A percentile compares a stretch with the other conserved stretches of the same genome.
phyloP scores from a whole-genome alignment of 225 moss, liverwort and hornwort genomes.

The Lunularia cruciata region DNA sequence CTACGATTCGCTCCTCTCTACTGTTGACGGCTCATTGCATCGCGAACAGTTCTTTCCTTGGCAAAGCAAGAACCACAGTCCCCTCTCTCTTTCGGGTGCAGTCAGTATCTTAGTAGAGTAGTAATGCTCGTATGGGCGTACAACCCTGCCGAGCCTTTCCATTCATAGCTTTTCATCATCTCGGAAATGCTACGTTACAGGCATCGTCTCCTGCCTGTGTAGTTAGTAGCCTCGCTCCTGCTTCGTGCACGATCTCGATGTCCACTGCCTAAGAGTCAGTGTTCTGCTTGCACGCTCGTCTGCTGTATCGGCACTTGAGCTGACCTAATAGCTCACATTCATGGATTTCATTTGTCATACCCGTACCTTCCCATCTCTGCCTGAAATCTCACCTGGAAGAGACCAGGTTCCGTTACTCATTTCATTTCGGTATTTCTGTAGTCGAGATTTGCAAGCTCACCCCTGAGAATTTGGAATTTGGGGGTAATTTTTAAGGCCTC shows the following conservation, averaged over 20 bases:
- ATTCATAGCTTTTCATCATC: too few relatives aligned
- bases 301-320: too few relatives aligned
- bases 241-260: too few relatives aligned
- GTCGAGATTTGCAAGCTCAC: background rate
- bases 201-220: too few relatives aligned
- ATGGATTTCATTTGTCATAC: background rate
- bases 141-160: too few relatives aligned
- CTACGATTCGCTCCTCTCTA: background rate
- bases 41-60: too few relatives aligned
- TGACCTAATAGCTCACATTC: background rate
- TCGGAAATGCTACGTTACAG: too few relatives aligned
- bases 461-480: background rate
- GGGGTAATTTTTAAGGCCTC: background rate
- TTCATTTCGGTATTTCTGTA: background rate
- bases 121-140: too few relatives aligned
- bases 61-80: too few relatives aligned
- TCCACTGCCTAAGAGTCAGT: background rate
- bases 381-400: background rate
- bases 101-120: too few relatives aligned
- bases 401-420: background rate
- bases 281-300: background rate
- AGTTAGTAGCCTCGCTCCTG: background rate
- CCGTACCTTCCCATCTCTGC: background rate
- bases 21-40: background rate
- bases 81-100: too few relatives aligned